A percentile compares a stretch with the other conserved stretches of the same genome.
These are phyloP conservation scores for Geotrichum reessii DNA, from an alignment of 1,139 yeast species.

Conservation along the genomic window DNA sequence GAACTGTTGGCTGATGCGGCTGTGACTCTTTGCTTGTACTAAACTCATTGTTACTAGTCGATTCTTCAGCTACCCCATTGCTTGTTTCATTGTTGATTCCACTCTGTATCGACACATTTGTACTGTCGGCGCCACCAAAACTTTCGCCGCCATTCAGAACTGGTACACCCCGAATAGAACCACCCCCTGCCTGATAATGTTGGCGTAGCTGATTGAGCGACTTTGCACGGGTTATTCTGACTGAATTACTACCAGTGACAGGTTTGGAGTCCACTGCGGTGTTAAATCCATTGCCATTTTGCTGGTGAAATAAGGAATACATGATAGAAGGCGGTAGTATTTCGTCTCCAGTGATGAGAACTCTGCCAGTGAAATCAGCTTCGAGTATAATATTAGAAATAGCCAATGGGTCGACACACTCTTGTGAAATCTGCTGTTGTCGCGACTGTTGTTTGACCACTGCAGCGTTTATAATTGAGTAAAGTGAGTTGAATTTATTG, in stretches of 20 bases:
- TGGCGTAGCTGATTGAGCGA: slow-evolving; percentile 9
- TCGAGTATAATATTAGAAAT: background rate
- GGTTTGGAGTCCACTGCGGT: background rate
- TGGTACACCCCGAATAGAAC: background rate
- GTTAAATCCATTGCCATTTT: background rate
- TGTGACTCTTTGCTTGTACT: background rate
- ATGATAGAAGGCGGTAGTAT: background rate
- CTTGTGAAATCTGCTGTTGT: background rate
- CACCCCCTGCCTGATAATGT: background rate
- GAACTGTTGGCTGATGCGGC: background rate
- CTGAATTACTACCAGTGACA: background rate
- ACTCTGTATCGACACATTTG: background rate
- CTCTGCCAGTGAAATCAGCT: background rate
- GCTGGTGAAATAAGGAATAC: background rate
- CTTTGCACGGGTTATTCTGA: slow-evolving; percentile 1
- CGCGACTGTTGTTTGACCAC: background rate
- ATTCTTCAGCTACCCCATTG: background rate
- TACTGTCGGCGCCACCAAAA: background rate
- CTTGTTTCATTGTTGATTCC: background rate
- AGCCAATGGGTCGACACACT: background rate
- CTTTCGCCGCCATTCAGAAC: no score
- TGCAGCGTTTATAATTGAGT: background rate
- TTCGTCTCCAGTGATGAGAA: background rate
- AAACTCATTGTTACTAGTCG: background rate
- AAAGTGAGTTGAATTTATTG: background rate